Percentiles rank a stretch among this genome's conserved stretches.
Evolutionary conservation across 441 rosid species (phyloP).

Genomic region (Aleurites moluccanus): DNA sequence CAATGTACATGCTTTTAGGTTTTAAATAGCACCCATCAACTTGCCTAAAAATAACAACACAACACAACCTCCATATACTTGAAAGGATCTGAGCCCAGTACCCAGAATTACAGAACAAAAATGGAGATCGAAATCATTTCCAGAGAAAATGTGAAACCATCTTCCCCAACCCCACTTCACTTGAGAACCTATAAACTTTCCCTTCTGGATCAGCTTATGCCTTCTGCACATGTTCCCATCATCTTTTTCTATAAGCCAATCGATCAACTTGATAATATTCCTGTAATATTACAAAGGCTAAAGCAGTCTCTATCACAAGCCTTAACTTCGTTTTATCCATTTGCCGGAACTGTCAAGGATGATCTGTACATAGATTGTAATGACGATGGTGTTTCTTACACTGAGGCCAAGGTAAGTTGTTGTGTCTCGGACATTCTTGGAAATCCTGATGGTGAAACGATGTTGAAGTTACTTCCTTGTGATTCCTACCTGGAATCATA

Average conservation of each 20-base stretch:
- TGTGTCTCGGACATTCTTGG: constrained; percentile 29
- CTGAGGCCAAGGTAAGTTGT: constrained; percentile 35
- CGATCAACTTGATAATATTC: background rate
- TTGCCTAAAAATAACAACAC: background rate
- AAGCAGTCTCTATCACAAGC: constrained; percentile 46
- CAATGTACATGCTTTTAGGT: constrained; percentile 7
- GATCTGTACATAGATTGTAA: constrained; percentile 46
- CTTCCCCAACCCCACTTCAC: constrained; percentile 43
- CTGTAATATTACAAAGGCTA: constrained; percentile 22
- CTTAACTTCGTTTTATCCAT: constrained; percentile 44
- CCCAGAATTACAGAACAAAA: background rate
- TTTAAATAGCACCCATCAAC: constrained; percentile 9
- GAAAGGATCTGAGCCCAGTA: background rate
- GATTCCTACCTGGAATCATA: constrained; percentile 14
- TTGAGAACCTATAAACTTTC: constrained; percentile 46
- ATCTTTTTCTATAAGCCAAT: constrained; percentile 40
- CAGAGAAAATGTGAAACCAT: constrained; percentile 45
- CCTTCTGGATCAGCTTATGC: constrained; percentile 42
- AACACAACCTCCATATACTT: too few species aligned
- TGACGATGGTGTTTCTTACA: constrained; percentile 45
- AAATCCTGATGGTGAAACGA: constrained; percentile 30
- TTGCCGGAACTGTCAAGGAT: constrained; percentile 50
- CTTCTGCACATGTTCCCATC: constrained; percentile 35
- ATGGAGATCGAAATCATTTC: constrained; percentile 42
- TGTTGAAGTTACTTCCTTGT: constrained; percentile 39